phyloP scores from a whole-genome alignment of 169 alveolate genomes.

The Plasmodium vivax region DNA sequence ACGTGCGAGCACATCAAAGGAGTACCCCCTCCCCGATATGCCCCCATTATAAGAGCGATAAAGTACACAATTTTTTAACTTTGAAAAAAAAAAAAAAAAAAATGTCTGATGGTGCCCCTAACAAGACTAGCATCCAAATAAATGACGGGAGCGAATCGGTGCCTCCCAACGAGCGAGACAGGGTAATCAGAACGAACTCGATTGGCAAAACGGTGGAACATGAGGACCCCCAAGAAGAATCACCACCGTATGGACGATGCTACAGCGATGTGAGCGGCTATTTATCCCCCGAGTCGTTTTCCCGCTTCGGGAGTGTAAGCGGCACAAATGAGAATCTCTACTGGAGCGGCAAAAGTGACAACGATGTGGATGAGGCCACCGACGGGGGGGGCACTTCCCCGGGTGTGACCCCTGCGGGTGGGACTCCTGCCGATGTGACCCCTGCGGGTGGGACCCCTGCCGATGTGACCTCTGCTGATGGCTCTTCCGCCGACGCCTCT shows the following conservation, averaged over 20 bases:
- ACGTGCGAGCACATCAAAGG: not conserved
- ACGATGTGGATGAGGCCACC: not conserved
- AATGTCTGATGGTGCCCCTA: conserved; percentile 13
- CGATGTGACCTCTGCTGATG: not conserved
- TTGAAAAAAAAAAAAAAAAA: conserved; percentile 1
- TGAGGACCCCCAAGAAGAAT: not conserved
- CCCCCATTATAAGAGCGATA: not conserved
- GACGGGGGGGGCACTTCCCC: not conserved
- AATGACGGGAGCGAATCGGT: conserved; percentile 8
- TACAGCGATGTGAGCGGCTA: not conserved
- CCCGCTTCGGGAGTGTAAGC: not conserved
- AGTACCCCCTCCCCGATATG: not conserved
- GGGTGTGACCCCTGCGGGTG: not conserved
- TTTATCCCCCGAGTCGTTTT: not conserved
- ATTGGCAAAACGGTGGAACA: not conserved
- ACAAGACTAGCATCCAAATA: not conserved
- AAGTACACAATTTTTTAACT: not conserved
- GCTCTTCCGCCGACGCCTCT: not conserved
- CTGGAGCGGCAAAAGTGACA: not conserved
- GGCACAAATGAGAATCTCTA: not conserved
- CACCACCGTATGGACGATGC: not conserved
- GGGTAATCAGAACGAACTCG: not conserved
- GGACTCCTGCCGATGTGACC: not conserved
- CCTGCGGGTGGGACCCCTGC: not conserved
- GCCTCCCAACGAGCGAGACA: not conserved